A percentile compares a stretch with the other conserved stretches of the same genome.
phyloP scores from a whole-genome alignment of 345 rosid species.

The Citrus sp. region DNA sequence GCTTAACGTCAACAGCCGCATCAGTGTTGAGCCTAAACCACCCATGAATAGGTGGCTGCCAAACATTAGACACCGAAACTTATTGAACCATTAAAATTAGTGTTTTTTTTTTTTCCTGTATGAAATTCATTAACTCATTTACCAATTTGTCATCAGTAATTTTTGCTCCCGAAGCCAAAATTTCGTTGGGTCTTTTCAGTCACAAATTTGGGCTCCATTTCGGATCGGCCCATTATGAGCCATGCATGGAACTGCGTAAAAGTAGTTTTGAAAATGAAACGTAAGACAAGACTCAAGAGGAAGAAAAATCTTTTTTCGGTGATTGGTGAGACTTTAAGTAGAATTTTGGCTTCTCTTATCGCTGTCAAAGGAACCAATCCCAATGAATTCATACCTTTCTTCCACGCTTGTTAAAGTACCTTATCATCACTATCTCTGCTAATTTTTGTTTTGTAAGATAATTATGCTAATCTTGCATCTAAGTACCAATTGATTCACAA shows the following conservation, averaged over 20 bases:
- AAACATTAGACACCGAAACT: no score
- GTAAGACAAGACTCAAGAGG: neutral
- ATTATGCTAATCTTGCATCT: neutral
- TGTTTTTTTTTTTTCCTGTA: no score
- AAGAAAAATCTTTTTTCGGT: neutral
- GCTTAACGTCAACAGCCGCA: no score
- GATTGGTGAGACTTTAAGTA: neutral
- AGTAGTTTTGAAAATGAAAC: neutral
- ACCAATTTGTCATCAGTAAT: no score
- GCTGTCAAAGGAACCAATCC: constrained; percentile 1
- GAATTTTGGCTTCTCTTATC: no score
- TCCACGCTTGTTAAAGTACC: neutral
- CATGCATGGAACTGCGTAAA: neutral
- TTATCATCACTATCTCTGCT: no score
- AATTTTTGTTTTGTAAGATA: neutral
- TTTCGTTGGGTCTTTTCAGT: neutral
- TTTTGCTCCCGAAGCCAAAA: no score
- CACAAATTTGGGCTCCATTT: neutral
- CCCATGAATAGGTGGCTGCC: no score
- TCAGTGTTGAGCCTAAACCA: no score
- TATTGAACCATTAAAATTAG: no score
- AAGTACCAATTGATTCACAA: no score
- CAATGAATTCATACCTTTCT: neutral
- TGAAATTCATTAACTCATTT: no score
- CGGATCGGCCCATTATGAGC: neutral